Base-by-base conservation (phyloP, 1,139 yeast genomes). In the Blastobotrys ciferrii region DNA sequence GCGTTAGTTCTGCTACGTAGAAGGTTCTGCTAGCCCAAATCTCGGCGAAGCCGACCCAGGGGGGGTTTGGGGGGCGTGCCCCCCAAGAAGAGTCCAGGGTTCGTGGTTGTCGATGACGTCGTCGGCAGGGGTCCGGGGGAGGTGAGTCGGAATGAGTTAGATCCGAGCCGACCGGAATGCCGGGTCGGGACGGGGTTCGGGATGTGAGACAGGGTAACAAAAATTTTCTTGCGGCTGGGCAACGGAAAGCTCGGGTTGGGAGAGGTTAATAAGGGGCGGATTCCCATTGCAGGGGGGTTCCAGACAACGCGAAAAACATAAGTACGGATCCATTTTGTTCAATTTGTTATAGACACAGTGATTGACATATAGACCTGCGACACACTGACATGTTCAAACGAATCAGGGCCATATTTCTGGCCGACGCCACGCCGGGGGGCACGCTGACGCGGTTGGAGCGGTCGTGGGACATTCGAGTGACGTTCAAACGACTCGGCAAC, bases 391-490 rank as follows among this genome's bases (percentile, higher is more conserved):
- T 28, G 55, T 61, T 48, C 53, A 57, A 49, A 55, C 58, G 43
- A 41, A 44, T 65, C 43, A 53, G 51, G 39, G 51, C 58, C 5
- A 50, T 43, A 45, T 66, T 67, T 48, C 58, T 68, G 31, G 64
- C 65, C n/a, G 88, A 85, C 58, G 81, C 78, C 61, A 78, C 78
- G 19, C 75, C 79, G 1, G 79, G 80, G 46, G 73, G 76, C 57
- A 73, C 72, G 18, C 67, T 84, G 13, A 74, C 85, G 14, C 78
- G 79, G 54, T 70, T 87, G 51, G 76, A 81, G 48, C 75, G 81
- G 49, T 82, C 84, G 36, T 75, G 84, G 44, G 78, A 80, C 61
- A 76, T 84, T 6, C 68, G 71, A 28, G 63, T 71, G 32, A 72
- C 84, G 2, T 53, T 86, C 42, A 60, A 69, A 40, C 73, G 74